phyloP scores from a whole-genome alignment of 2,329 filamentous ascomycete species.

The Exserohilum turcica region DNA sequence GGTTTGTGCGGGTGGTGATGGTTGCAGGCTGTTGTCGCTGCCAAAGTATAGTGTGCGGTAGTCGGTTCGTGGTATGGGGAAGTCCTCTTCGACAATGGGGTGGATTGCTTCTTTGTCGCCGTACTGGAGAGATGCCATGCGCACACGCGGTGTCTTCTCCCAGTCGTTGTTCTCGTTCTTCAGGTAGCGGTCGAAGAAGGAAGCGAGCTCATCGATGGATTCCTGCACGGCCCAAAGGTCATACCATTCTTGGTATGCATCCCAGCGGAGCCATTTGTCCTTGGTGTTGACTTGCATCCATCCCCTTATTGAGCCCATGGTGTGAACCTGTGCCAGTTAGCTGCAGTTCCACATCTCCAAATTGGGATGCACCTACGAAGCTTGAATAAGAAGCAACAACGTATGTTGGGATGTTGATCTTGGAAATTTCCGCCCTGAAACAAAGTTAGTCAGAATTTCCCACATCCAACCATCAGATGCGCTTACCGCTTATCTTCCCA shows the following conservation, averaged over 20 bases:
- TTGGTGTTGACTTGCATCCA: slow-evolving; percentile 13
- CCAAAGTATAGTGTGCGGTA: slow-evolving; percentile 19
- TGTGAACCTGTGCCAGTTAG: slow-evolving; percentile 6
- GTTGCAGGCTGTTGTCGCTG: neutral
- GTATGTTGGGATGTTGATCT: slow-evolving; percentile 22
- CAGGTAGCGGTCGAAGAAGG: slow-evolving; percentile 56
- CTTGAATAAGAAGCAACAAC: slow-evolving; percentile 21
- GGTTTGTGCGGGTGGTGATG: neutral
- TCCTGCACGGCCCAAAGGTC: slow-evolving; percentile 18
- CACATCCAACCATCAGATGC: neutral
- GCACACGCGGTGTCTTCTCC: slow-evolving; percentile 55
- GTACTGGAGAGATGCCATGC: slow-evolving; percentile 47
- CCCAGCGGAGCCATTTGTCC: slow-evolving; percentile 24
- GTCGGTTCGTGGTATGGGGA: slow-evolving; percentile 22
- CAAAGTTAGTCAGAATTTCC: neutral
- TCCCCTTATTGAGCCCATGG: slow-evolving; percentile 22
- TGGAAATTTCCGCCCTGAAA: slow-evolving; percentile 8
- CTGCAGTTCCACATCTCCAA: no score
- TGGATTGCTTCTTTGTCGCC: slow-evolving; percentile 18
- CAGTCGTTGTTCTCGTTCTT: slow-evolving; percentile 54
- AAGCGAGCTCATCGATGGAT: slow-evolving; percentile 18
- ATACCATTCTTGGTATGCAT: slow-evolving; percentile 25
- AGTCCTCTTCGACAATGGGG: slow-evolving; percentile 21
- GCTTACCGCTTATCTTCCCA: slow-evolving; percentile 20
- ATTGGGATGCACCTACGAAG: neutral